These are phyloP conservation scores for Epichloe festucae DNA, from an alignment of 2,329 filamentous ascomycete species.

Conservation along the genomic window DNA sequence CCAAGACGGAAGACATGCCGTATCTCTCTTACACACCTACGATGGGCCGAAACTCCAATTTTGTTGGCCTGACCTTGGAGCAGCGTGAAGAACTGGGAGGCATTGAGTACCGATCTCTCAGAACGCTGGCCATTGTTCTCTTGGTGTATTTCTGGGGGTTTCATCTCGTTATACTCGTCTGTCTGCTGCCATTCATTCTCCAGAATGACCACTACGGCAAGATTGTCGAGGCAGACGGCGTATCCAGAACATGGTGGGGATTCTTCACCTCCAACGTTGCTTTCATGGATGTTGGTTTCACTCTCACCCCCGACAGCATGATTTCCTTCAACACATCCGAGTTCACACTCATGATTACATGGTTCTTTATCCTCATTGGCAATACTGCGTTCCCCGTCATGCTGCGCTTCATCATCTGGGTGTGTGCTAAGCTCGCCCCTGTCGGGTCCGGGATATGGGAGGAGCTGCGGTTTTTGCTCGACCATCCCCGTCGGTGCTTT, in stretches of 20 bases:
- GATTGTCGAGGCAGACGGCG: conserved; percentile 47
- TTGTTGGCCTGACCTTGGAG: conserved; percentile 75
- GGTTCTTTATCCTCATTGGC: conserved; percentile 83
- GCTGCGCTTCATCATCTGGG: conserved; percentile 88
- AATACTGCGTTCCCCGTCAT: conserved; percentile 95
- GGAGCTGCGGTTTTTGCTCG: conserved; percentile 78
- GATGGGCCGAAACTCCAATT: conserved; percentile 83
- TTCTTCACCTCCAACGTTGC: conserved; percentile 79
- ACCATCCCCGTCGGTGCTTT: conserved; percentile 92
- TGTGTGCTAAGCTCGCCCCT: conserved; percentile 53
- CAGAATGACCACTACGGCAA: conserved; percentile 47
- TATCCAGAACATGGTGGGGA: conserved; percentile 74
- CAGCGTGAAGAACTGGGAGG: conserved; percentile 91
- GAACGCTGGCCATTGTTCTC: conserved; percentile 69
- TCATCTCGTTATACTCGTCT: conserved; percentile 60
- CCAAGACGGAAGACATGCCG: conserved; percentile 52
- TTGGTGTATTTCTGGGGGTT: conserved; percentile 74
- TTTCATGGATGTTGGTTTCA: conserved; percentile 93
- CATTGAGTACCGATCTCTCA: conserved; percentile 88
- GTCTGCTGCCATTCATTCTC: conserved; percentile 70
- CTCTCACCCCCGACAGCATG: conserved; percentile 90
- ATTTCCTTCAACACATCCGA: conserved; percentile 68
- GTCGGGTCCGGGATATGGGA: conserved; percentile 64
- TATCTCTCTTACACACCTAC: conserved; percentile 94
- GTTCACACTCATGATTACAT: conserved; percentile 63